Evolutionary conservation across 1,284 basidiomycete genomes (phyloP), one percentile per base, ranked within the genome.

Genomic region (Leccinum pallidistipes): DNA sequence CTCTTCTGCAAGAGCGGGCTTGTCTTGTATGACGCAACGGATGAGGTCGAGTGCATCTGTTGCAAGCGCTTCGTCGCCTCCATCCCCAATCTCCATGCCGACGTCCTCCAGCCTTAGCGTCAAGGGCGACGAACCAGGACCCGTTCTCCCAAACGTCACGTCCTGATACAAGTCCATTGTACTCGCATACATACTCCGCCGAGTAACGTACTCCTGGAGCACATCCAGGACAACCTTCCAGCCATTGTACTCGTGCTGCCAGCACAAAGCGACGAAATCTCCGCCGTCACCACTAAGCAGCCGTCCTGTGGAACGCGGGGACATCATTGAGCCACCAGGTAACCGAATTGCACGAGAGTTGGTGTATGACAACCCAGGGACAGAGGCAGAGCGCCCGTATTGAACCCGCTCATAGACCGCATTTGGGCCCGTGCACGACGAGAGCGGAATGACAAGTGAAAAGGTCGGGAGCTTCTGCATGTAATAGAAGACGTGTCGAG

Each of bases 221-320:
- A 94, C 76, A 68, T 95, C 94, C 10, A 92, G 75, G 18, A 95
- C 76, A 14, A 95, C 72, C 68, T 86, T 89, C 93, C 94, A 95
- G 0, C 90, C 93, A 10, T 88, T 92, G 69, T 92, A 86, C 45
- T 86, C 78, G 63, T 90, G 87, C 63, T 90, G 81, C 94, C 94
- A 96, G n/a, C 83, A 81, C 2, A 95, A 84, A 9, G 91, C 86
- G 49, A 92, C 78, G 40, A 65, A 62, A n/a, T 92, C 91, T 4
- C 82, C 84, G 5, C 85, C 84, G 62, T 92, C 91, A 2, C 84
- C 80, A 65, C 85, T 91, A 38, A 96, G 79, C 47, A 94, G 80
- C 11, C 85, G 83, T 2, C 92, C 94, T 2, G 80, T 76, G 1
- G 90, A 87, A 38, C 85, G 83, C 2, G 83, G 77, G 7, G 88